A percentile compares a stretch with the other conserved stretches of the same genome.
These are phyloP conservation scores for Melaleuca quinquenervia DNA, from an alignment of 345 rosid genomes.

Conservation along the genomic window DNA sequence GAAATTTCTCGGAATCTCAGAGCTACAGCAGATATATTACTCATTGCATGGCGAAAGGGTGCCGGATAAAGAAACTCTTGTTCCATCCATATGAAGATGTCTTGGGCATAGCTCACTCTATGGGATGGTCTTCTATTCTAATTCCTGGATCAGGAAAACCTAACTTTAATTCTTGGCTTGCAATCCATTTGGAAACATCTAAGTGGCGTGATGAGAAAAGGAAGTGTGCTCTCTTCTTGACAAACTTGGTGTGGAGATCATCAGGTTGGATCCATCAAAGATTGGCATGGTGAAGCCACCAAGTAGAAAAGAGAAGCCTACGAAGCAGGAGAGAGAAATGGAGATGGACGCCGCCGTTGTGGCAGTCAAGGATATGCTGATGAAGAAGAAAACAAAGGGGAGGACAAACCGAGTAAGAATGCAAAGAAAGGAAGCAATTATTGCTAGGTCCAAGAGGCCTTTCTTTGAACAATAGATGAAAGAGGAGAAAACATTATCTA, in stretches of 20 bases:
- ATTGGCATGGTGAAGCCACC: conserved; percentile 53
- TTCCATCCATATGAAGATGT: conserved; percentile 92
- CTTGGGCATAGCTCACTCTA: conserved; percentile 75
- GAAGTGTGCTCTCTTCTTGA: conserved; percentile 75
- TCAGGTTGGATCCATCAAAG: conserved; percentile 83
- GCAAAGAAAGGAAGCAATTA: conserved; percentile 48
- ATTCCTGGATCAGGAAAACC: conserved; percentile 95
- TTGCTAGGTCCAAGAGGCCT: conserved; percentile 46
- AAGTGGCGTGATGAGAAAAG: conserved; percentile 86
- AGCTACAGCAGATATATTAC: conserved; percentile 60
- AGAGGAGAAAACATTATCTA: conserved; percentile 8
- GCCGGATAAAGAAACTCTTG: conserved; percentile 51
- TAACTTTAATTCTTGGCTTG: conserved; percentile 88
- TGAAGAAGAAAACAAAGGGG: conserved; percentile 82
- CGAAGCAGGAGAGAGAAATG: conserved; percentile 40
- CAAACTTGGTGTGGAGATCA: conserved; percentile 89
- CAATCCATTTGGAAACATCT: conserved; percentile 77
- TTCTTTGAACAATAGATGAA: conserved; percentile 45
- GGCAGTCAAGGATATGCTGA: conserved; percentile 28
- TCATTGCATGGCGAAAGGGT: conserved; percentile 75
- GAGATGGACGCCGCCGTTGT: conserved; percentile 66
- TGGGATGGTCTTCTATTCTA: conserved; percentile 89
- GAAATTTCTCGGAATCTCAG: conserved; percentile 41
- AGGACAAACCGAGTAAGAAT: conserved; percentile 63
- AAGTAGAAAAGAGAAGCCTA: conserved; percentile 49